A percentile compares a stretch with the other conserved stretches of the same genome.
phyloP scores from a whole-genome alignment of 371 early-diverging fungal genomes.

The Mortierella sp. region DNA sequence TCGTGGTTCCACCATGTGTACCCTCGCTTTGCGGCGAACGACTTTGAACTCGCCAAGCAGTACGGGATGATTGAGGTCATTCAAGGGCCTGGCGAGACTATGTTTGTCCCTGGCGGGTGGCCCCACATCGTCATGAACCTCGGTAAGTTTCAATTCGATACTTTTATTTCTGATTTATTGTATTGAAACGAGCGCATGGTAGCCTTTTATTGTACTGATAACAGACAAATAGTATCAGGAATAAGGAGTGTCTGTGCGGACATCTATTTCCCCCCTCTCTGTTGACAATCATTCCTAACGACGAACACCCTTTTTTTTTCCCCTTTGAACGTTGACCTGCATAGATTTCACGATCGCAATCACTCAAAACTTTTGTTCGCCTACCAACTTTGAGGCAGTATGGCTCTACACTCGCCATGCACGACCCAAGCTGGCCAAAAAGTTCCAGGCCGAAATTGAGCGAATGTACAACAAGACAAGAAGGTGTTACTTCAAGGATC shows the following conservation, averaged over 20 bases:
- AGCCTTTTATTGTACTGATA: not conserved
- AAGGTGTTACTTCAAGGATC: slow-evolving; percentile 58
- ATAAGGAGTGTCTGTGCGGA: not conserved
- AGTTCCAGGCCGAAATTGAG: slow-evolving; percentile 64
- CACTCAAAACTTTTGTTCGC: slow-evolving; percentile 88
- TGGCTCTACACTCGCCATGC: slow-evolving; percentile 78
- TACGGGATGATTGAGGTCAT: slow-evolving; percentile 82
- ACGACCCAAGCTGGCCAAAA: slow-evolving; percentile 78
- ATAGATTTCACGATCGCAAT: slow-evolving; percentile 84
- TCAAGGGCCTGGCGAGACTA: slow-evolving; percentile 85
- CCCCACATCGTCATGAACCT: slow-evolving; percentile 88
- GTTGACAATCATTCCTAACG: not conserved
- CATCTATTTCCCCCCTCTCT: not conserved
- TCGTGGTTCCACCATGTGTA: slow-evolving; percentile 86
- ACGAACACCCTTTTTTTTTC: not conserved
- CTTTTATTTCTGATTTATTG: no score
- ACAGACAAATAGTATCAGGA: slow-evolving; percentile 5
- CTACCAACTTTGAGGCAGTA: slow-evolving; percentile 80
- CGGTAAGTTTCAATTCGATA: slow-evolving; percentile 54
- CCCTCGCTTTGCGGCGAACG: slow-evolving; percentile 64
- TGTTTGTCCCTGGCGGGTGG: slow-evolving; percentile 92
- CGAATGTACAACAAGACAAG: slow-evolving; percentile 57
- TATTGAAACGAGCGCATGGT: no score
- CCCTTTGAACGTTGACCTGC: not conserved
- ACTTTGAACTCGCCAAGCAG: slow-evolving; percentile 58